Evolutionary conservation across 2,329 filamentous ascomycete species (phyloP).

Genomic region (Xylaria sp.): DNA sequence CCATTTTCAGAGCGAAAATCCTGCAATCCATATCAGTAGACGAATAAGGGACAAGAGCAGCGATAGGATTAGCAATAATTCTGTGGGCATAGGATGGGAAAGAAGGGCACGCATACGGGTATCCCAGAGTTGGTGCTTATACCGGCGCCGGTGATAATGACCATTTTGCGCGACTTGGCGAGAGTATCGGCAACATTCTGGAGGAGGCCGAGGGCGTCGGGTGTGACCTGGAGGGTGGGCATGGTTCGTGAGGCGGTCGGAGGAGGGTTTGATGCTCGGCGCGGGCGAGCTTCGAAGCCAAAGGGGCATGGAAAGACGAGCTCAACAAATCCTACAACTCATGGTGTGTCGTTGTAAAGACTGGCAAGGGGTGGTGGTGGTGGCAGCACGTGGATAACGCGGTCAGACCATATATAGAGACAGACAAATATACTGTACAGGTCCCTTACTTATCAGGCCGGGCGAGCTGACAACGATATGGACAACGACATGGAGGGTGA

Average conservation of each 20-base stretch:
- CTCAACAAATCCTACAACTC: slow-evolving; percentile 24
- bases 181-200: slow-evolving; percentile 72
- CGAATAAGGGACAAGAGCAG: slow-evolving; percentile 17
- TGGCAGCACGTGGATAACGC: slow-evolving; percentile 3
- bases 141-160: slow-evolving; percentile 77
- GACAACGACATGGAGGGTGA: background rate
- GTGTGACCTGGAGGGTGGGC: slow-evolving; percentile 67
- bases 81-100: background rate
- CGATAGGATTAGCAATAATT: too few species aligned
- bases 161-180: slow-evolving; percentile 73
- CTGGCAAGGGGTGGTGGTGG: background rate
- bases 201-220: slow-evolving; percentile 63
- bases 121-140: slow-evolving; percentile 82
- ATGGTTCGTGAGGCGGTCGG: slow-evolving; percentile 52
- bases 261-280: slow-evolving; percentile 17
- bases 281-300: slow-evolving; percentile 9
- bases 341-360: slow-evolving; percentile 4
- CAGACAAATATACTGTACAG: background rate
- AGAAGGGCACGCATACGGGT: slow-evolving; percentile 61
- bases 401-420: background rate
- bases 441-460: too few species aligned
- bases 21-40: slow-evolving; percentile 51
- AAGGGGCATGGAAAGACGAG: slow-evolving; percentile 21
- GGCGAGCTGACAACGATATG: background rate
- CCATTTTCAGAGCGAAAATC: slow-evolving; percentile 79